These are phyloP conservation scores for Eucalyptus coolabah DNA, from an alignment of 345 rosid genomes.

Conservation along the genomic window DNA sequence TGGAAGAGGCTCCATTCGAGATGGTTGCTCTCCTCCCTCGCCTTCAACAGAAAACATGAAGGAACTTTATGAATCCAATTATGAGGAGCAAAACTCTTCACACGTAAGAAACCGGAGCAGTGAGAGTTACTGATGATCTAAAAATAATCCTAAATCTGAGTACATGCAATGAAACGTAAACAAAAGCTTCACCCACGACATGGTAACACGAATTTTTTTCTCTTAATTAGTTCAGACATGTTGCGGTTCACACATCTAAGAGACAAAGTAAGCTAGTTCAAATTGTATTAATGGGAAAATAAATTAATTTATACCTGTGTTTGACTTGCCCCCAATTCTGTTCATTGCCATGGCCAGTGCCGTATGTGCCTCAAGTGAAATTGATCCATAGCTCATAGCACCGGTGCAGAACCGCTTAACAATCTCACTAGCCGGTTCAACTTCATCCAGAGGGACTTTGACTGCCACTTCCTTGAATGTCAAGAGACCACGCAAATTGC, in stretches of 20 bases:
- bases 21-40: constrained; percentile 99
- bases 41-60: constrained; percentile 27
- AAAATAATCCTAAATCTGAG: neutral
- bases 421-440: constrained; percentile 95
- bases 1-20: constrained; percentile 88
- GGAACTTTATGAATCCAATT: neutral
- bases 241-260: neutral
- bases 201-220: neutral
- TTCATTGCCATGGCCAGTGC: constrained; percentile 95
- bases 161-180: neutral
- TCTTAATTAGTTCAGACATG: neutral
- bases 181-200: neutral
- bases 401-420: constrained; percentile 98
- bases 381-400: constrained; percentile 99
- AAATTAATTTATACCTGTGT: constrained; percentile 52
- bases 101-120: neutral
- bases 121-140: neutral
- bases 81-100: neutral
- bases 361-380: constrained; percentile 88
- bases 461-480: constrained; percentile 63
- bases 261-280: neutral
- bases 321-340: constrained; percentile 89
- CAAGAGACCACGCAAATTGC: constrained; percentile 92
- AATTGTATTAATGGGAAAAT: neutral
- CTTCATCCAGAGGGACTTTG: constrained; percentile 70